phyloP scores from a whole-genome alignment of 768 basidiomycete species.

The Sarcodon sp. region DNA sequence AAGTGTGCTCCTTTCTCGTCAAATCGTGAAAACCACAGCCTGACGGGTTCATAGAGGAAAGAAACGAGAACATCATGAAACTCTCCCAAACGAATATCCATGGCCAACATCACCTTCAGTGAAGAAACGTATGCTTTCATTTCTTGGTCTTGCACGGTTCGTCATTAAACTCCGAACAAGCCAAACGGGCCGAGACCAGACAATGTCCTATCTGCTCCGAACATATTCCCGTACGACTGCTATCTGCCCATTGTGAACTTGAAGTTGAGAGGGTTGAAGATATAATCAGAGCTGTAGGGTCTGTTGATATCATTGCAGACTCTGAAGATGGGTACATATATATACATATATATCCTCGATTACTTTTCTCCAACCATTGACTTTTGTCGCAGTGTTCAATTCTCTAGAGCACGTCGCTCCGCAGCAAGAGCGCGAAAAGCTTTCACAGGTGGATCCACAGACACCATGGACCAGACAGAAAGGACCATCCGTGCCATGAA shows the following conservation, averaged over 20 bases:
- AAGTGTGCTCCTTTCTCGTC: too few species aligned
- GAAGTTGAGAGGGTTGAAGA: conserved; percentile 60
- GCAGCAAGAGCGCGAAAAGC: conserved; percentile 28
- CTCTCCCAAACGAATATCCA: too few species aligned
- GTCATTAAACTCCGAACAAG: conserved; percentile 17
- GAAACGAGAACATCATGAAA: too few species aligned
- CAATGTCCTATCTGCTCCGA: conserved; percentile 68
- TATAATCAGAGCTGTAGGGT: conserved; percentile 52
- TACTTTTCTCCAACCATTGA: conserved; percentile 2
- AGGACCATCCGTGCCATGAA: conserved; percentile 54
- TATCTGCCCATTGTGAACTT: conserved; percentile 47
- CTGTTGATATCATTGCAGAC: conserved; percentile 37
- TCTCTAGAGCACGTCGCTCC: conserved; percentile 26
- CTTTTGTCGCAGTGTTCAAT: conserved; percentile 19
- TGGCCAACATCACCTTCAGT: too few species aligned
- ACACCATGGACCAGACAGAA: conserved; percentile 19
- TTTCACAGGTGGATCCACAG: conserved; percentile 7
- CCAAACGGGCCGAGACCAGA: conserved; percentile 62
- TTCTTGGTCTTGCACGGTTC: too few species aligned
- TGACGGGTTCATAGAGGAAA: too few species aligned
- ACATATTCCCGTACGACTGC: conserved; percentile 57
- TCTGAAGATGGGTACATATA: conserved; percentile 42
- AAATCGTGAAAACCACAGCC: too few species aligned
- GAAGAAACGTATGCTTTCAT: too few species aligned
- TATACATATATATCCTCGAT: background rate